Base-by-base conservation (phyloP, 2,329 filamentous ascomycete genomes). In the Macroventuria anomochaeta region DNA sequence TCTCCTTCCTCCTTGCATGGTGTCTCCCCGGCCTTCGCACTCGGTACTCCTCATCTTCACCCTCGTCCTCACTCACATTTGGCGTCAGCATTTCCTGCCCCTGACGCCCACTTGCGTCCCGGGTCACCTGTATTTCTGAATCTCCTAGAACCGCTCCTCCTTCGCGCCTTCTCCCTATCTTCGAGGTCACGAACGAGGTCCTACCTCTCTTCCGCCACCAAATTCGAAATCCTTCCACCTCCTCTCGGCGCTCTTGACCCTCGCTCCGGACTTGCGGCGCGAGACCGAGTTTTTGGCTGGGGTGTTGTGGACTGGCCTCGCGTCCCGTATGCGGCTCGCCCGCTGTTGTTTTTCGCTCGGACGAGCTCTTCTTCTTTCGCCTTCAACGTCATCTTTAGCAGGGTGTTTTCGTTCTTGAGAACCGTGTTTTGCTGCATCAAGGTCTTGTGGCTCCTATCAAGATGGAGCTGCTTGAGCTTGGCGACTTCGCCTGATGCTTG, bases 291-390 rank as follows among this genome's bases (percentile, higher is more conserved):
- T 29, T 64, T 66, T 6, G 69, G 68, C 25, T 66, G 62, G 0
- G 71, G 65, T 15, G 70, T 71, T 6, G 62, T 63, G 50, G 69
- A 73, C 15, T 62, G 59, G 6, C 55, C 69, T 3, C 71, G 49
- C 0, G 69, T 74, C 0, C 70, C 65, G 6, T 67, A 63, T 1
- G 65, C 69, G 8, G 59, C 47, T 20, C 66, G 61, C 1, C 61
- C 58, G 17, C 49, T 38, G 21, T 50, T 41, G 26, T 41, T 63
- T 49, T 63, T 70, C 15, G 64, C 25, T 15, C 59, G 48, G 25
- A 39, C 17, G 2, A 64, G 36, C 23, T 73, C 67, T 1, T 72
- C 67, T 5, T 71, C 63, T 13, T 65, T 67, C 5, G 49, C 38
- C 23, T 46, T 42, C 8, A 72, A 40, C 23, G 55, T 39, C 12